These are phyloP conservation scores for Candida ipomoeae DNA, from an alignment of 805 yeast species.

Conservation along the genomic window DNA sequence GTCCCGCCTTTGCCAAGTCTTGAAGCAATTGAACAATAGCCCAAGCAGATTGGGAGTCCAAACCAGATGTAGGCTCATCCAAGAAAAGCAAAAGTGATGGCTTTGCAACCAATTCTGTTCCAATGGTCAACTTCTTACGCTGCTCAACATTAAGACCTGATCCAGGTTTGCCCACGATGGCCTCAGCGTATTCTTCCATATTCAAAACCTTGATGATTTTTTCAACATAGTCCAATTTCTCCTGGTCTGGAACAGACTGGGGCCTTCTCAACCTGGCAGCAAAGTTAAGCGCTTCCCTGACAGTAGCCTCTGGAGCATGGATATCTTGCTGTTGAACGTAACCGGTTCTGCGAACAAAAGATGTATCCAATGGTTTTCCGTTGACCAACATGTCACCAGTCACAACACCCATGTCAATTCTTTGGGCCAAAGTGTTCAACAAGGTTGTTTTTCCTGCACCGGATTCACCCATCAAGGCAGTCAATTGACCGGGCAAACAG, in stretches of 20 bases:
- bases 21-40: conserved; percentile 50
- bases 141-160: conserved; percentile 53
- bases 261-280: conserved; percentile 50
- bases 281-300: conserved; percentile 49
- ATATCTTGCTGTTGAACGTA: conserved; percentile 61
- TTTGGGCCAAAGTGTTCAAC: conserved; percentile 49
- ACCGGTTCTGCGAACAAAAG: conserved; percentile 54
- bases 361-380: conserved; percentile 44
- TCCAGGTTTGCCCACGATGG: conserved; percentile 45
- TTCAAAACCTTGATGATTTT: conserved; percentile 46
- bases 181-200: conserved; percentile 52
- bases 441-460: conserved; percentile 62
- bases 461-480: conserved; percentile 63
- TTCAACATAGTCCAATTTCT: conserved; percentile 51
- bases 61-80: conserved; percentile 43
- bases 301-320: conserved; percentile 48
- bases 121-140: conserved; percentile 51
- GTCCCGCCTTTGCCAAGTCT: conserved; percentile 49
- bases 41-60: conserved; percentile 47
- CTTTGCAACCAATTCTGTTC: conserved; percentile 52
- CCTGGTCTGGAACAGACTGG: conserved; percentile 33
- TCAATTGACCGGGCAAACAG: conserved; percentile 48
- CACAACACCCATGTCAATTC: conserved; percentile 53
- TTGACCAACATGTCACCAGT: conserved; percentile 58
- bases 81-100: conserved; percentile 50